Conservation (phyloP, 129 eudicot species). For the Centella asiatica region DNA sequence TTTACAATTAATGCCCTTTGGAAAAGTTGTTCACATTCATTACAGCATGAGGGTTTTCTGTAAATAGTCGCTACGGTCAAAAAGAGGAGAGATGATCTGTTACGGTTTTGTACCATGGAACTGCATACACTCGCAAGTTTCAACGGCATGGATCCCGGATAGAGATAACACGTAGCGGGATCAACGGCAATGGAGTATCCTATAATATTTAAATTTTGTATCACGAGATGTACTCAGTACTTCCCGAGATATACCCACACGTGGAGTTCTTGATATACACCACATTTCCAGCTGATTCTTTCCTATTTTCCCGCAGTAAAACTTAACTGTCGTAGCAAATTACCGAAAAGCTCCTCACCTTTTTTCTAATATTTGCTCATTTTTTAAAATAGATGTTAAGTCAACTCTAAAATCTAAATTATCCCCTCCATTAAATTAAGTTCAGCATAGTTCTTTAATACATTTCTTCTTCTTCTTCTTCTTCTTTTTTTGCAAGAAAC, state of each 20-base stretch:
- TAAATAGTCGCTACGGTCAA: constrained; percentile 2
- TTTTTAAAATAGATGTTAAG: neutral
- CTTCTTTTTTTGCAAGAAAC: no score
- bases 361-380: neutral
- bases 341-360: neutral
- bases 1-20: neutral
- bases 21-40: constrained; percentile 3
- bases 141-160: constrained; percentile 28
- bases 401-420: neutral
- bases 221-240: neutral
- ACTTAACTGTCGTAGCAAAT: constrained; percentile 14
- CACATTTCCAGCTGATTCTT: constrained; percentile 24
- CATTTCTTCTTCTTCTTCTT: no score
- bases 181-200: constrained; percentile 25
- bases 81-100: constrained; percentile 4
- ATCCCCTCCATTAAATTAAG: neutral
- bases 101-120: constrained; percentile 12
- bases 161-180: constrained; percentile 20
- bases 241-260: constrained; percentile 33
- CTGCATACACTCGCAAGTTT: constrained; percentile 9
- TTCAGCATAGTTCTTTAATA: no score
- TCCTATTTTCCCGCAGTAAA: constrained; percentile 43
- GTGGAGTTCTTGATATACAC: constrained; percentile 23
- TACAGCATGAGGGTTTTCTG: constrained; percentile 7
- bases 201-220: neutral